Base-by-base conservation (phyloP, 306 rosid species). In the Fragaria ananassa region DNA sequence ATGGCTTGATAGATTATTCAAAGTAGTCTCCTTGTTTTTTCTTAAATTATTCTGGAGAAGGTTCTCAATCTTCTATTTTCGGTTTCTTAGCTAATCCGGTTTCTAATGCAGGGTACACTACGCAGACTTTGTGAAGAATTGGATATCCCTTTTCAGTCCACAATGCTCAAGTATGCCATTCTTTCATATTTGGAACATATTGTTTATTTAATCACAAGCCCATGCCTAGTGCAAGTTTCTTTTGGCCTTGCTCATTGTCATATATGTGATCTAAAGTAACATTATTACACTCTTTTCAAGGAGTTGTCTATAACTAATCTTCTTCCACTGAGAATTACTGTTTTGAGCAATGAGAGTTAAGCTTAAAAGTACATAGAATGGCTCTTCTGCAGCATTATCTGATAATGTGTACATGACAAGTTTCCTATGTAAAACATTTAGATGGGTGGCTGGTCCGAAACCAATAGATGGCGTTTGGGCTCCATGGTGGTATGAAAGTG, bases 381-480 rank as follows among this genome's bases (percentile, higher is more conserved):
- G 41, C 41, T 71, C 45, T 49, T 19, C 58, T 50, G 18, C 64
- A 15, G 47, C 7, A 37, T 42, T 74, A 12, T 74, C 25, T 66
- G 50, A 41, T 19, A n/a, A 14, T 45, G 2, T 10, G 47, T 72
- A 31, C 68, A 50, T 81, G 77, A 77, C 71, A 68, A 76, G 51
- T 72, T 83, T 73, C 72, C 66, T 58, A 70, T 63, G 68, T n/a
- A n/a, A 79, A 66, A 45, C 18, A 61, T 83, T 71, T 86, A 92
- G 97, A 75, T 90, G 97, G 96, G 89, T 88, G 79, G 89, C 93
- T 80, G 96, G 97, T 72, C 88, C 89, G 42, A 92, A 87, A 83
- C 80, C 87, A 77, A 44, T 90, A 78, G 97, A 92, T 86, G 96
- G 97, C 49, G 31, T 83, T 74, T 90, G 97, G 97, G 92, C 92